A percentile compares a stretch with the other conserved stretches of the same genome.
phyloP scores from a whole-genome alignment of 2,329 filamentous ascomycete genomes.

The Colletotrichum sp. region DNA sequence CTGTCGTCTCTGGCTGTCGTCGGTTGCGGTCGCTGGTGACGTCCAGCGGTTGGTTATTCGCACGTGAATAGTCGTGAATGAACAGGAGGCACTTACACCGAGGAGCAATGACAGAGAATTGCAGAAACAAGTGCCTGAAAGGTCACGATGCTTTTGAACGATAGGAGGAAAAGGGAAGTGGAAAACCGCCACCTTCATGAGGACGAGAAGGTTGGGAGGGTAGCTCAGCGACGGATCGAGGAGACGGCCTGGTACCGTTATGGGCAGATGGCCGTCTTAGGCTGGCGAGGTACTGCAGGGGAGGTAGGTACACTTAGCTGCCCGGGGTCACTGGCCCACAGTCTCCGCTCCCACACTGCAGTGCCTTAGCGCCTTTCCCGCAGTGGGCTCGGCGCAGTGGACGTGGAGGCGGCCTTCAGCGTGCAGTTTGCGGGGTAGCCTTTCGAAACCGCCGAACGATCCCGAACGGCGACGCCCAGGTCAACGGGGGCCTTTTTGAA shows the following conservation, averaged over 20 bases:
- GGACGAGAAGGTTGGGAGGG: background rate
- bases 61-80: background rate
- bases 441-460: constrained; percentile 15
- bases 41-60: background rate
- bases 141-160: background rate
- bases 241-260: background rate
- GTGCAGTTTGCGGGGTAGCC: constrained; percentile 18
- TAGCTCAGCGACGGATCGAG: background rate
- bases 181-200: constrained; percentile 4
- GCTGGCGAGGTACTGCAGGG: background rate
- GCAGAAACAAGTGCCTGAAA: background rate
- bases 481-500: background rate
- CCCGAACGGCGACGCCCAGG: background rate
- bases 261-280: constrained; percentile 11
- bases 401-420: background rate
- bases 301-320: background rate
- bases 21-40: background rate
- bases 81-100: background rate
- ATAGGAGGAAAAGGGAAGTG: background rate
- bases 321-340: background rate
- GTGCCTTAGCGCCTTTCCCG: constrained; percentile 1
- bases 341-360: background rate
- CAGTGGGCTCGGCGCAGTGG: background rate
- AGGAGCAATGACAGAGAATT: background rate
- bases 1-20: background rate